Percentiles rank a stretch among this genome's conserved stretches.
Evolutionary conservation across 345 rosid genomes (phyloP).

Genomic region (Eucalyptus cloeziana): DNA sequence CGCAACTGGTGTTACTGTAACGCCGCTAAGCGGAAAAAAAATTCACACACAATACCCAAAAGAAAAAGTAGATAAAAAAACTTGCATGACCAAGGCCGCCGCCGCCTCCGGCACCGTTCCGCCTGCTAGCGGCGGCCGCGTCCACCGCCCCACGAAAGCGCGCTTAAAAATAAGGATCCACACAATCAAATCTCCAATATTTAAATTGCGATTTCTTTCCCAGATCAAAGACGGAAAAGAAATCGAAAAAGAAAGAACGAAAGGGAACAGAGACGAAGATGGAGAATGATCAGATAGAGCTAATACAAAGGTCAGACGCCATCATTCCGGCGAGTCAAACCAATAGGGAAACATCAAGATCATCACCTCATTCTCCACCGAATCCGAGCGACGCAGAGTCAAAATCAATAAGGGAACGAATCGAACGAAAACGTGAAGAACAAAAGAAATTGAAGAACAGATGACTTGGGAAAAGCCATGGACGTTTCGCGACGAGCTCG

Average conservation of each 20-base stretch:
- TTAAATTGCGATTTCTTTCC: background rate
- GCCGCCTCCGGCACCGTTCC: background rate
- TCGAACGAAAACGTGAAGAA: background rate
- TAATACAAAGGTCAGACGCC: constrained; percentile 11
- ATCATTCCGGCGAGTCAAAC: constrained; percentile 46
- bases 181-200: background rate
- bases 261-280: background rate
- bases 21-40: background rate
- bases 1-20: background rate
- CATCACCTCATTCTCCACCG: constrained; percentile 20
- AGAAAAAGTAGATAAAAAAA: background rate
- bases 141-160: background rate
- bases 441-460: background rate
- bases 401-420: background rate
- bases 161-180: background rate
- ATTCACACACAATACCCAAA: background rate
- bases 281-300: constrained; percentile 14
- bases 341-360: constrained; percentile 26
- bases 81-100: background rate
- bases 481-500: background rate
- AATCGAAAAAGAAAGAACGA: background rate
- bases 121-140: background rate
- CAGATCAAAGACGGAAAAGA: background rate
- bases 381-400: background rate
- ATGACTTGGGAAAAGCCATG: background rate